Evolutionary conservation across 768 basidiomycete genomes (phyloP), one percentile per base, ranked within the genome.

Genomic region (Lactifluus hygrophoroides): DNA sequence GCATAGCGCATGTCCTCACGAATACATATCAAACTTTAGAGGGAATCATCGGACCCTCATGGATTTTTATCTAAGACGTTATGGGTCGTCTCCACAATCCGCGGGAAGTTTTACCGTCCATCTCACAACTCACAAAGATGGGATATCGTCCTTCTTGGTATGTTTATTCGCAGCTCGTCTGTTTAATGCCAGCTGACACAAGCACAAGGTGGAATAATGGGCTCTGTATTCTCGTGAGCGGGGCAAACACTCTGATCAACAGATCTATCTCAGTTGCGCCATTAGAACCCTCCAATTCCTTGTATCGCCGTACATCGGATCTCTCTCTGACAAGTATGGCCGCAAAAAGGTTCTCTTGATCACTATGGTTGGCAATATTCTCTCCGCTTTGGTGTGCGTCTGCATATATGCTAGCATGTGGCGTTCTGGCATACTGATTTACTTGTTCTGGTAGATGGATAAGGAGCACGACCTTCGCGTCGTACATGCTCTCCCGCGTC

Each of bases 111-210:
- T 45, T 86, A 85, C 69, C 77, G 79, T 37, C 75, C 83, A 34
- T 69, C 74, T 32, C 69, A 71, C 49, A 84, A 88, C 56, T 83
- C 86, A 23, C 78, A 84, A 67, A 82, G 81, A 79, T 96, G 94
- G 93, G 95, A 99, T 67, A 75, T 97, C 16, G 93, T 98, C 16
- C 79, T 98, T 25, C 77, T 99, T n/a, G 94, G 94, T 77, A 65
- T 56, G 76, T 37, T 65, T n/a, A 38, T 30, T 42, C 52, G 27
- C 17, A 25, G 23, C 38, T 35, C 40, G 25, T 19, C 25, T 37
- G 17, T 47, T 43, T 17, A 14, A 46, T 35, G 28, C 61, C 44
- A 40, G 40, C 53, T 51, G 48, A 30, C 4, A 3, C 47, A 19
- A 43, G 9, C 30, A 4, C n/a, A 62, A 85, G 86, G 86, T 34